Base-by-base conservation (phyloP, 2,329 filamentous ascomycete genomes). In the Drechslerella dactyloides region DNA sequence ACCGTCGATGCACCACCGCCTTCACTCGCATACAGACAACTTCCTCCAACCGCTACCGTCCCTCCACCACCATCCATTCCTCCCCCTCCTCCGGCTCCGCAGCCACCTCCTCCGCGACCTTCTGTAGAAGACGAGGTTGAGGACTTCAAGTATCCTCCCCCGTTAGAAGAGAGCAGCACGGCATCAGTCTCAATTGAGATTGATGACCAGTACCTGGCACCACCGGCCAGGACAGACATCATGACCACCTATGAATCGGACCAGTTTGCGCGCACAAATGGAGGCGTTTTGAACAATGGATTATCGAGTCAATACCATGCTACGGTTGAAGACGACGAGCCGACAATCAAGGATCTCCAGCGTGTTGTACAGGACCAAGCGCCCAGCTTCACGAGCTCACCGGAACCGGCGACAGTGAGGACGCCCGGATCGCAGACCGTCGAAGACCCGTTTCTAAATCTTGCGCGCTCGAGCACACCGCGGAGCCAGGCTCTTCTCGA, bases 1-100 rank as follows among this genome's bases (percentile, higher is more conserved):
- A 77, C 76, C 59, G 73, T 73, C 44, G 59, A 75, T 61, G 75
- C 75, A 27, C 76, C 76, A 55, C 76, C 76, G 56, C 76, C 76
- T 23, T 76, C 75, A 59, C 73, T 77, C 50, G 74, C 75, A 73
- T 77, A 76, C 58, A 60, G 74, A 69, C 66, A 69, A 51, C 66
- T 61, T 21, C 54, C 60, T 46, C 35, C 73, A 62, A 75, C 75
- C 64, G 76, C 75, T 23, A 69, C 70, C 44, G 57, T 68, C 35
- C 40, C 53, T 42, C 55, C 60, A 51, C 56, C 73, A 62, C 74
- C 73, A 70, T 19, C 55, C 42, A 73, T 62, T 56, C 75, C 72
- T 56, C 69, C 73, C 54, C 70, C 73, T 50, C 73, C 69, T 21
- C 63, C 44, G 40, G 68, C 56, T 42, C 70, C 61, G 51, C 73